These are phyloP conservation scores for Breynia disticha DNA, from an alignment of 441 rosid genomes.

Conservation along the genomic window DNA sequence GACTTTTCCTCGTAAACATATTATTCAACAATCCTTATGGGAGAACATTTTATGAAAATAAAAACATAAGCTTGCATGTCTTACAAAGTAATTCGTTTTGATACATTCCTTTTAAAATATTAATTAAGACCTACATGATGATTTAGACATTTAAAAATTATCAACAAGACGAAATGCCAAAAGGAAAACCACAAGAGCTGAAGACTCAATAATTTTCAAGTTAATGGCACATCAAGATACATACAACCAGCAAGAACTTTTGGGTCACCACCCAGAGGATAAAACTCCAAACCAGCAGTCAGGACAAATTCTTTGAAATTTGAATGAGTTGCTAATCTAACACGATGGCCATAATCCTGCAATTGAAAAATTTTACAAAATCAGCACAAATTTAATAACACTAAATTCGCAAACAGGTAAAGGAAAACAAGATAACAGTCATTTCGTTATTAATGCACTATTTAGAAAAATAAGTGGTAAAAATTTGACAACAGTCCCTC, in stretches of 20 bases:
- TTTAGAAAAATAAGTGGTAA: background rate
- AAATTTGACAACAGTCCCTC: background rate
- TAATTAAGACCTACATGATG: too few relatives aligned
- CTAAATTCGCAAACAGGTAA: constrained; percentile 2
- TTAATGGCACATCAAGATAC: constrained; percentile 25
- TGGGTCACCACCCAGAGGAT: constrained; percentile 94
- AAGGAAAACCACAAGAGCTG: background rate
- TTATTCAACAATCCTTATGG: too few relatives aligned
- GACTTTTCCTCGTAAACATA: too few relatives aligned
- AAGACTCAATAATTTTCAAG: background rate
- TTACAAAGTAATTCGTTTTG: too few relatives aligned
- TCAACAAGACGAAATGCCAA: background rate
- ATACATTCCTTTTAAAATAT: too few relatives aligned
- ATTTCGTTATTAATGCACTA: background rate
- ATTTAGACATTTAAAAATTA: too few relatives aligned
- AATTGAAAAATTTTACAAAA: constrained; percentile 17
- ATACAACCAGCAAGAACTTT: constrained; percentile 94
- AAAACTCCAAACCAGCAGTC: constrained; percentile 97
- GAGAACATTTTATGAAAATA: too few relatives aligned
- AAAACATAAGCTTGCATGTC: too few relatives aligned
- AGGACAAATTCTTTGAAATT: constrained; percentile 96
- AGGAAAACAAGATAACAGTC: constrained; percentile 3
- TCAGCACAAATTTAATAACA: constrained; percentile 2
- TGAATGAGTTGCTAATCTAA: constrained; percentile 94
- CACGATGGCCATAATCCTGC: constrained; percentile 99